phyloP scores from a whole-genome alignment of 768 basidiomycete species.

The Auriculariales sp. region DNA sequence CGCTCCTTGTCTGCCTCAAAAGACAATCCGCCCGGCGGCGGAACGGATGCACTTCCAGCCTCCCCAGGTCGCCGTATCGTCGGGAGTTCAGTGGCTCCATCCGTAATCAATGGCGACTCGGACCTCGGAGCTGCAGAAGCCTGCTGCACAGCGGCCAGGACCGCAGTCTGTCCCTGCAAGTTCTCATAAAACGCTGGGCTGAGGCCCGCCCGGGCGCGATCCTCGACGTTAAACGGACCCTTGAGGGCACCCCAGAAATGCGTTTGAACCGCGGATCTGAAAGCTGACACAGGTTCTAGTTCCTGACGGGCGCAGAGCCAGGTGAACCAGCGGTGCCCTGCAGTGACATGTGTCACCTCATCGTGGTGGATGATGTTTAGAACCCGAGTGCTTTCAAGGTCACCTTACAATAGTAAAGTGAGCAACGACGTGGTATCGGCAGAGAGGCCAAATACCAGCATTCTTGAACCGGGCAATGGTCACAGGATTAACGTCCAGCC shows the following conservation, averaged over 20 bases:
- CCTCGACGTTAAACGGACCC: constrained; percentile 71
- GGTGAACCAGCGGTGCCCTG: constrained; percentile 73
- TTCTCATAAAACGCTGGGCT: constrained; percentile 58
- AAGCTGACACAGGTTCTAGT: constrained; percentile 44
- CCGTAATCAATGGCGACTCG: too few species aligned
- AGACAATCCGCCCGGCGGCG: not conserved
- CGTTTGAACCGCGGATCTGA: constrained; percentile 51
- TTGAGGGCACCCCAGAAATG: constrained; percentile 63
- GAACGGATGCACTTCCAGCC: too few species aligned
- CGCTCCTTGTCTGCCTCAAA: not conserved
- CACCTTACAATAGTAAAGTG: constrained; percentile 18
- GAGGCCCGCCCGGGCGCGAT: constrained; percentile 60
- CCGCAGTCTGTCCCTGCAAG: too few species aligned
- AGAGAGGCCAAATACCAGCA: constrained; percentile 22
- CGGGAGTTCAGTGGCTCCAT: too few species aligned
- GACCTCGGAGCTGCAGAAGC: too few species aligned
- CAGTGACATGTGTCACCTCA: constrained; percentile 71
- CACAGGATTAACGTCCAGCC: constrained; percentile 69
- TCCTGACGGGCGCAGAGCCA: constrained; percentile 41
- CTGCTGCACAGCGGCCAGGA: too few species aligned
- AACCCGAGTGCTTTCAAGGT: constrained; percentile 46
- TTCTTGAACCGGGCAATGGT: constrained; percentile 60
- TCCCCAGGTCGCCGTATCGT: too few species aligned
- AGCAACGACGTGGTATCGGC: not conserved
- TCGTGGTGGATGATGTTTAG: constrained; percentile 69